Evolutionary conservation across 352 stramenopile genomes (phyloP), one percentile per base, ranked within the genome.

Genomic region (Aphanomyces astaci): DNA sequence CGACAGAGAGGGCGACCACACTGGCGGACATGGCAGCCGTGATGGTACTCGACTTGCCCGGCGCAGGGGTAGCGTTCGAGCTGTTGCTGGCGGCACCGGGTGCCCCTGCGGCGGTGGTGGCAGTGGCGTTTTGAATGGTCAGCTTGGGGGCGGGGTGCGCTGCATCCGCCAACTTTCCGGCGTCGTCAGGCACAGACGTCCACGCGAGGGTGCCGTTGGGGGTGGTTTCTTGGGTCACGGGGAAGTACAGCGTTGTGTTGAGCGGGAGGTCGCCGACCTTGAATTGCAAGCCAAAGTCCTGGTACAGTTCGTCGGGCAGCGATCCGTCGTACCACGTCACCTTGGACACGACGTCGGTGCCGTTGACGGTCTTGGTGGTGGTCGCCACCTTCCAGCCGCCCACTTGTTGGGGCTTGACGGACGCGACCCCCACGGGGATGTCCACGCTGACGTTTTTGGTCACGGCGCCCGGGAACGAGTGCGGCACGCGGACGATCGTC

Each of bases 231-330:
- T 67, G 60, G 22, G 60, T 67, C 7, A 60, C 28, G 28, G 60
- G 60, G 28, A 67, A 67, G 40, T 67, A 67, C 7, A 67, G 52
- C 22, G 52, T 27, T 10, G 60, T 67, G 31, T 39, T 39, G 33
- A 67, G 22, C 11, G 60, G 36, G 19, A 39, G 22, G 60, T 67
- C 32, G 28, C 30, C 19, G 31, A 67, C 22, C 60, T 67, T 67
- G 30, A 67, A 55, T 33, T 67, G 60, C 17, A 67, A 22, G n/a
- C 60, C 60, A 67, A 67, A 67, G 48, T 67, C 60, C 10, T 22
- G 28, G 60, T 67, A 67, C 4, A 67, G 33, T 3, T 45, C 39
- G 31, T 67, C 45, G 3, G 60, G 60, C 22, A 67, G 25, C 48
- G 46, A 45, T 2, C 60, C 60, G 19, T 39, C 60, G 33, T 67